A percentile compares a stretch with the other conserved stretches of the same genome.
Conservation (phyloP, 176 grass and related monocot species). For the Tillandsia leiboldiana region DNA sequence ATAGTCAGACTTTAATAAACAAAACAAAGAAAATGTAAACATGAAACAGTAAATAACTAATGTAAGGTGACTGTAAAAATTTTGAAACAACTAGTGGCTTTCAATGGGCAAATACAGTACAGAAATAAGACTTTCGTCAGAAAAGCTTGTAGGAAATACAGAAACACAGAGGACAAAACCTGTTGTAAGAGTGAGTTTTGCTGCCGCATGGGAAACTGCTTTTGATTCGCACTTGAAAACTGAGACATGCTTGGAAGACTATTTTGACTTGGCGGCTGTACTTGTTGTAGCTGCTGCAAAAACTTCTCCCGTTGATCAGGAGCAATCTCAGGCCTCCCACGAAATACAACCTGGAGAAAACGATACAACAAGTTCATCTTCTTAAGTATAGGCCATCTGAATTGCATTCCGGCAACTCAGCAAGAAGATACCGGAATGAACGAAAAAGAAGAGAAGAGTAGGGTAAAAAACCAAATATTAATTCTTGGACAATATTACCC, state of each 20-base stretch:
- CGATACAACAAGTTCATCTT: neutral
- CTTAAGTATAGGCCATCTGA: neutral
- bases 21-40: too few species aligned
- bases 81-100: too few species aligned
- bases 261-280: constrained; percentile 51
- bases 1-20: too few species aligned
- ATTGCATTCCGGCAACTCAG: neutral
- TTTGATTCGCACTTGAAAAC: constrained; percentile 51
- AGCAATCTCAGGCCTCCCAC: constrained; percentile 71
- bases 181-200: constrained; percentile 79
- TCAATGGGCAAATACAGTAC: neutral
- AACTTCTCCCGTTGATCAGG: constrained; percentile 84
- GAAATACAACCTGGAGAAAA: constrained; percentile 44
- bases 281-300: constrained; percentile 66
- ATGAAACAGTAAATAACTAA: too few species aligned
- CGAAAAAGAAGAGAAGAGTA: neutral
- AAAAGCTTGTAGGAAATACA: neutral
- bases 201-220: constrained; percentile 64
- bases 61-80: too few species aligned
- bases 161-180: constrained; percentile 24
- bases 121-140: neutral
- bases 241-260: constrained; percentile 41
- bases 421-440: too few species aligned
- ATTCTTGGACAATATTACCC: too few species aligned
- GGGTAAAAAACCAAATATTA: too few species aligned